phyloP scores from a whole-genome alignment of 495 filamentous ascomycete genomes.

The Aspergillus leporis region DNA sequence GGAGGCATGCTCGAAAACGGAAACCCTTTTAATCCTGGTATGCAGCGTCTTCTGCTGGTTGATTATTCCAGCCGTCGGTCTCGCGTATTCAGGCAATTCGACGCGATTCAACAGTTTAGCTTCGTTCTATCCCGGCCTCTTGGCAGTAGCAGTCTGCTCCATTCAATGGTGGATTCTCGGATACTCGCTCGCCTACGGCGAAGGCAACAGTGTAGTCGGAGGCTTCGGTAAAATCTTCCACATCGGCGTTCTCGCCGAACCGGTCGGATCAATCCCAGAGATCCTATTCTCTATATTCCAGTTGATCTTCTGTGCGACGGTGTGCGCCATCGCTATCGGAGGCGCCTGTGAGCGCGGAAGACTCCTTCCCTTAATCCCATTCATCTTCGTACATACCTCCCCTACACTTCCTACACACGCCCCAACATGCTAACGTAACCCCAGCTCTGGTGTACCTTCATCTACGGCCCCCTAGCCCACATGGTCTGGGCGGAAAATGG shows the following conservation, averaged over 20 bases:
- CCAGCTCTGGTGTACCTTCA: slow-evolving; percentile 47
- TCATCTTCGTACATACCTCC: slow-evolving; percentile 43
- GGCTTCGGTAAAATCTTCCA: slow-evolving; percentile 41
- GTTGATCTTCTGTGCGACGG: slow-evolving; percentile 52
- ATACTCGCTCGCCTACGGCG: slow-evolving; percentile 43
- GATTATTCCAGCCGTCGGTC: slow-evolving; percentile 45
- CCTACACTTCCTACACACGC: neutral
- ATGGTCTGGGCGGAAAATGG: slow-evolving; percentile 47
- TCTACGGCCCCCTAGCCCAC: slow-evolving; percentile 45
- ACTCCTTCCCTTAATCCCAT: slow-evolving; percentile 49
- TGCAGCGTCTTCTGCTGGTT: slow-evolving; percentile 45
- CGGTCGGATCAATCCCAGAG: slow-evolving; percentile 48
- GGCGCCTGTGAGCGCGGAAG: slow-evolving; percentile 52
- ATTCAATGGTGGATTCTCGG: slow-evolving; percentile 49
- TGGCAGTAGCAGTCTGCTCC: slow-evolving; percentile 43
- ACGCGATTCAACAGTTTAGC: slow-evolving; percentile 47
- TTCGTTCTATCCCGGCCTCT: slow-evolving; percentile 46
- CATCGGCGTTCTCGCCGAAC: slow-evolving; percentile 37
- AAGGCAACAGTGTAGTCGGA: slow-evolving; percentile 39
- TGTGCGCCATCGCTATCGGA: slow-evolving; percentile 45
- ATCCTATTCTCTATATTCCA: slow-evolving; percentile 55
- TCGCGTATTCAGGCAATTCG: slow-evolving; percentile 50
- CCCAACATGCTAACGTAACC: neutral
- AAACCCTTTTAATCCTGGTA: slow-evolving; percentile 46
- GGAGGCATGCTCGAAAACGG: slow-evolving; percentile 34